These are phyloP conservation scores for Tylopilus sp. DNA, from an alignment of 768 basidiomycete species.

Conservation along the genomic window DNA sequence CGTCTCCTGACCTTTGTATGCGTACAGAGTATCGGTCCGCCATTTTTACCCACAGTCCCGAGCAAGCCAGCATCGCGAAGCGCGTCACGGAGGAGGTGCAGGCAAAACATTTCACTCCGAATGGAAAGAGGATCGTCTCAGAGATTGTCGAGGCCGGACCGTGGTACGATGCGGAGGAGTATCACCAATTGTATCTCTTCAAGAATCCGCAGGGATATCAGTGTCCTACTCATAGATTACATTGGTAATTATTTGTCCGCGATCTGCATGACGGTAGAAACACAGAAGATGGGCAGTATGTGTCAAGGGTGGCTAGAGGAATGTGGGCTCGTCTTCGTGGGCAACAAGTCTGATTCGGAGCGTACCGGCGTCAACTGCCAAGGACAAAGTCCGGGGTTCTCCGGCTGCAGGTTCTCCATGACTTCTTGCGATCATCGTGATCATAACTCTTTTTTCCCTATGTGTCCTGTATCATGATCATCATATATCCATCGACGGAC, in stretches of 20 bases:
- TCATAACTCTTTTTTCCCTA: too few relatives aligned
- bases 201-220: slow-evolving; percentile 86
- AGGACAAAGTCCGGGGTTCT: too few relatives aligned
- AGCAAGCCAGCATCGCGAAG: slow-evolving; percentile 69
- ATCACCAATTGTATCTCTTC: slow-evolving; percentile 79
- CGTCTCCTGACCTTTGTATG: background rate
- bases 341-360: too few relatives aligned
- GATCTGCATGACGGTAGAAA: background rate
- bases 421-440: too few relatives aligned
- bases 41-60: slow-evolving; percentile 76
- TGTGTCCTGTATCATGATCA: too few relatives aligned
- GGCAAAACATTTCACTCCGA: slow-evolving; percentile 74
- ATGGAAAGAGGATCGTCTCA: slow-evolving; percentile 73
- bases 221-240: slow-evolving; percentile 82
- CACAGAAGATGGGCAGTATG: too few relatives aligned
- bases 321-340: too few relatives aligned
- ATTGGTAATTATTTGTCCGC: slow-evolving; percentile 57
- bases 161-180: slow-evolving; percentile 85
- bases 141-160: slow-evolving; percentile 62
- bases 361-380: too few relatives aligned
- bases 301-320: too few relatives aligned
- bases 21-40: slow-evolving; percentile 84
- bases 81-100: slow-evolving; percentile 82
- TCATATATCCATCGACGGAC: too few relatives aligned
- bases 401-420: too few relatives aligned